phyloP scores from a whole-genome alignment of 345 rosid genomes.

The Adansonia digitata region DNA sequence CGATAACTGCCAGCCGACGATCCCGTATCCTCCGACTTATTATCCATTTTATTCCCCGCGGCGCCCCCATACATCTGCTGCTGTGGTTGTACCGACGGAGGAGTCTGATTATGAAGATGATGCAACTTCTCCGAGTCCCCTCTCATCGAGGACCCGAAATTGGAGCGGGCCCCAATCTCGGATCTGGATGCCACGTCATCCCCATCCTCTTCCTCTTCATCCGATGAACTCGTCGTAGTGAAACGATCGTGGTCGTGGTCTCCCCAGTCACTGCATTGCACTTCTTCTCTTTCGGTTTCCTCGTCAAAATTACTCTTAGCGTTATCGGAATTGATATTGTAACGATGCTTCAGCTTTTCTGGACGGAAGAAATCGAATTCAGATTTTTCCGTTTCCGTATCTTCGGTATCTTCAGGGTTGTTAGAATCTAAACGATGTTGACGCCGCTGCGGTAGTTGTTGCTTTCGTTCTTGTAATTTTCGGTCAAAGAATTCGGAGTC shows the following conservation, averaged over 20 bases:
- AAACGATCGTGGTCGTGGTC: conserved; percentile 41
- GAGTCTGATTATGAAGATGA: conserved; percentile 8
- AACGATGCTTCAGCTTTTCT: conserved; percentile 20
- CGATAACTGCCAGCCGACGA: conserved; percentile 51
- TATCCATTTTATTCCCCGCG: conserved; percentile 22
- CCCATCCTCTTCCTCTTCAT: conserved; percentile 39
- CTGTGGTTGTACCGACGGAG: conserved; percentile 12
- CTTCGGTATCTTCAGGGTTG: conserved; percentile 22
- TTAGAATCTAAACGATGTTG: conserved; percentile 26
- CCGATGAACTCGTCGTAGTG: conserved; percentile 59
- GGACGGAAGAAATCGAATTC: conserved; percentile 56
- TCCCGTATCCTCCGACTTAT: conserved; percentile 42
- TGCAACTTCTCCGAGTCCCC: conserved; percentile 27
- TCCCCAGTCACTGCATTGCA: conserved; percentile 95
- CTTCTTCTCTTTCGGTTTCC: conserved; percentile 88
- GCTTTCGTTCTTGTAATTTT: conserved; percentile 31
- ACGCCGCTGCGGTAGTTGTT: conserved; percentile 10
- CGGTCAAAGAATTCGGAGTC: conserved; percentile 73
- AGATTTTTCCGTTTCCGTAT: conserved; percentile 55
- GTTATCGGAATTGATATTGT: conserved; percentile 8
- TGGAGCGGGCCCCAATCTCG: conserved; percentile 60
- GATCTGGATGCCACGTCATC: conserved; percentile 58
- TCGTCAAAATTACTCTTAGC: conserved; percentile 26
- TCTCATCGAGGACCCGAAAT: conserved; percentile 47
- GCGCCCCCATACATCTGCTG: conserved; percentile 20